A percentile compares a stretch with the other conserved stretches of the same genome.
These are phyloP conservation scores for Musa troglodytarum DNA, from an alignment of 176 grass and related monocot genomes.

Conservation along the genomic window DNA sequence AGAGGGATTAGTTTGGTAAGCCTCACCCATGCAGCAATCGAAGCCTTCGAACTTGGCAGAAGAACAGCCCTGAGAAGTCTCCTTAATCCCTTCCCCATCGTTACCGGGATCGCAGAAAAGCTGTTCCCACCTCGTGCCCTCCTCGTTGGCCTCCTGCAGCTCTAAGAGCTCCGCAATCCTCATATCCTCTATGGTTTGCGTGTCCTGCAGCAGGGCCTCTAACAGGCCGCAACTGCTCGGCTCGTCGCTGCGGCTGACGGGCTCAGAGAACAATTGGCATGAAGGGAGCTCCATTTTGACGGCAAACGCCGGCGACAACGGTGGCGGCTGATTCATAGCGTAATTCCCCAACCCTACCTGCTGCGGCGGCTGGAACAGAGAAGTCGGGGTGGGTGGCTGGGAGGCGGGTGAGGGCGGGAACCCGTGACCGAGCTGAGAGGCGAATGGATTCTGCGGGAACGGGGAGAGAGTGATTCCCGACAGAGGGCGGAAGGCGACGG, in stretches of 20 bases:
- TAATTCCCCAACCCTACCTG: constrained; percentile 23
- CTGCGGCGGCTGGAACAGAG: neutral
- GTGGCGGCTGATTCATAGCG: constrained; percentile 3
- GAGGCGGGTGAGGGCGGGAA: constrained; percentile 38
- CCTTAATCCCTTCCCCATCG: neutral
- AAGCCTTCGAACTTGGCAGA: constrained; percentile 9
- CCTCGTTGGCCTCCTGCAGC: neutral
- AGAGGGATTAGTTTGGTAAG: neutral
- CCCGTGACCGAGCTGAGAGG: constrained; percentile 23
- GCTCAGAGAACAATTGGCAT: constrained; percentile 35
- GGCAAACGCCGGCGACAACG: constrained; percentile 5
- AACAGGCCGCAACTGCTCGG: constrained; percentile 8
- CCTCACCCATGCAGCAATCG: neutral
- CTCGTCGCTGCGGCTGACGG: neutral
- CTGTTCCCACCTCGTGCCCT: constrained; percentile 7
- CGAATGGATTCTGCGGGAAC: neutral
- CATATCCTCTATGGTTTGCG: constrained; percentile 31
- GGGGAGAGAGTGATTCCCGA: constrained; percentile 11
- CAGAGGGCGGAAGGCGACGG: constrained; percentile 12
- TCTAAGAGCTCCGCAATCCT: neutral
- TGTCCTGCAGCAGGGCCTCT: constrained; percentile 51
- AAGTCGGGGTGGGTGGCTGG: constrained; percentile 18
- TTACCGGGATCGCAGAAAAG: no score
- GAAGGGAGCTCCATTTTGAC: constrained; percentile 58
- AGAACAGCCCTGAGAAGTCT: constrained; percentile 19